Conservation (phyloP, 768 basidiomycete species). For the Tulasnella sp. region DNA sequence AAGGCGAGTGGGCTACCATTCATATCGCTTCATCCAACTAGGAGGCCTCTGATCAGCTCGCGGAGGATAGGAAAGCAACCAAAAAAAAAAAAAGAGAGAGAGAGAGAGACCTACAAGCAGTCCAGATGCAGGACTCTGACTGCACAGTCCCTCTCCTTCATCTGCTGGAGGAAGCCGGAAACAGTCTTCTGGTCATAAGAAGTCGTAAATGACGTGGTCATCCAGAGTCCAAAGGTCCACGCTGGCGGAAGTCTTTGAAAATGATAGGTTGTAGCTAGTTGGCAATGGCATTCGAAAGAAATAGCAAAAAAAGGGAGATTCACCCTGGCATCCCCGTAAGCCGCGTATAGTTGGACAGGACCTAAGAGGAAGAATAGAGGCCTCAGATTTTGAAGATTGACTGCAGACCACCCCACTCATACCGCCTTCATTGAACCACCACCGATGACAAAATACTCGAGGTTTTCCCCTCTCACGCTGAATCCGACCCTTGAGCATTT, state of each 20-base stretch:
- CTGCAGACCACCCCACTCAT: conserved; percentile 18
- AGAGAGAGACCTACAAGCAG: conserved; percentile 30
- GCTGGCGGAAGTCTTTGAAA: conserved; percentile 46
- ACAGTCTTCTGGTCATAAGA: conserved; percentile 53
- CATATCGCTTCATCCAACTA: background rate
- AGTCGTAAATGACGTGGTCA: conserved; percentile 67
- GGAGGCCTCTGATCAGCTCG: background rate
- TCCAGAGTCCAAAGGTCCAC: conserved; percentile 71
- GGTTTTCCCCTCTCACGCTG: conserved; percentile 46
- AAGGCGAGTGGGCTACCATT: too few relatives aligned
- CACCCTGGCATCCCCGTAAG: conserved; percentile 50
- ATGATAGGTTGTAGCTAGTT: background rate
- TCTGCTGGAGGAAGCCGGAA: conserved; percentile 56
- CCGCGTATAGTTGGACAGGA: conserved; percentile 48
- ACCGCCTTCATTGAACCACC: conserved; percentile 56
- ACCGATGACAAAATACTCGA: conserved; percentile 65
- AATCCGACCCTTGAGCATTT: conserved; percentile 52
- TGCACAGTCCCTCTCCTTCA: conserved; percentile 48
- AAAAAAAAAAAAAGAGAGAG: conserved; percentile 2
- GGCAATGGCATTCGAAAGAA: too few relatives aligned
- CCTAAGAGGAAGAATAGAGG: conserved; percentile 27
- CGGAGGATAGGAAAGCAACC: background rate
- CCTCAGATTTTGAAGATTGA: conserved; percentile 18
- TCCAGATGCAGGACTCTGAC: conserved; percentile 68
- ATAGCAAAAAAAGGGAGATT: background rate